Percentiles rank a stretch among this genome's conserved stretches.
These are phyloP conservation scores for Colletotrichum sp. DNA, from an alignment of 2,329 filamentous ascomycete genomes.

Conservation along the genomic window DNA sequence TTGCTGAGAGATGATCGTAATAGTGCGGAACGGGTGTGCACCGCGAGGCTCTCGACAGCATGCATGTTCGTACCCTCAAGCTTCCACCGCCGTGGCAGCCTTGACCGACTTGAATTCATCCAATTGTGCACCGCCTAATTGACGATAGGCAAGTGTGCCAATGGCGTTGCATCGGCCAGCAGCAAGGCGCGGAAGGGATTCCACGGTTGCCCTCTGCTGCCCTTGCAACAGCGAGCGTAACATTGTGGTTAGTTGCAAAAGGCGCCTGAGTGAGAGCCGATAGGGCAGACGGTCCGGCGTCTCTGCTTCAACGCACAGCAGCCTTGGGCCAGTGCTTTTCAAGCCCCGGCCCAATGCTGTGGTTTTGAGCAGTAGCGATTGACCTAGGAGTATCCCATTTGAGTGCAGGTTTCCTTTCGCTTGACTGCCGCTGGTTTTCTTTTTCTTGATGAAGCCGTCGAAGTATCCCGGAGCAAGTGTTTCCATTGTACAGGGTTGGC, in stretches of 20 bases:
- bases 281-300: not conserved
- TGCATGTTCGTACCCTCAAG: no score
- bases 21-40: not conserved
- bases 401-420: not conserved
- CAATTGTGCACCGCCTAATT: not conserved
- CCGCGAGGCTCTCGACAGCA: not conserved
- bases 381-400: not conserved
- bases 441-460: not conserved
- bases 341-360: not conserved
- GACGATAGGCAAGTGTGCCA: not conserved
- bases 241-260: not conserved
- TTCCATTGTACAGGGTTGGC: not conserved
- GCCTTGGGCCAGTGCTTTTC: not conserved
- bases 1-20: not conserved
- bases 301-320: not conserved
- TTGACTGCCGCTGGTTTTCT: not conserved
- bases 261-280: not conserved
- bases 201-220: not conserved
- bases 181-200: not conserved
- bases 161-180: not conserved
- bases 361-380: not conserved
- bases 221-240: not conserved
- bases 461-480: not conserved
- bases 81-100: not conserved
- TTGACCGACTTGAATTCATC: not conserved